Conservation (phyloP, 768 basidiomycete genomes). For the Xerocomellus amylosporus region DNA sequence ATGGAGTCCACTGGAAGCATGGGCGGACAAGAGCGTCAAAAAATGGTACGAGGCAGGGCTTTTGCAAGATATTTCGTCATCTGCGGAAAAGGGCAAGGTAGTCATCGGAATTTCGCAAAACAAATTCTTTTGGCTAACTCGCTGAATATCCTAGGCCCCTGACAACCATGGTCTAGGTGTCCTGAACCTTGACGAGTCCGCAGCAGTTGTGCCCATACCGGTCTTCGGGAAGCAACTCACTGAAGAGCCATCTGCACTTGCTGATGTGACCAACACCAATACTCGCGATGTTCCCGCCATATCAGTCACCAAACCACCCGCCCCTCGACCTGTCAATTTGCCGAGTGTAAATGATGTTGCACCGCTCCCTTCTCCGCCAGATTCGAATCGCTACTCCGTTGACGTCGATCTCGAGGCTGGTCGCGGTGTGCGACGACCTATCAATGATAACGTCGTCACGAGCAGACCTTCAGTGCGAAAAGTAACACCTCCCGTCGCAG, state of each 20-base stretch:
- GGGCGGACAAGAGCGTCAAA: constrained; percentile 85
- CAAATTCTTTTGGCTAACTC: constrained; percentile 16
- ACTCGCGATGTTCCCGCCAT: constrained; percentile 47
- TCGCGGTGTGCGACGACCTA: constrained; percentile 38
- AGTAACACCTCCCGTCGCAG: constrained; percentile 6
- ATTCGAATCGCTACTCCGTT: constrained; percentile 41
- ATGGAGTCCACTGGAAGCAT: constrained; percentile 91
- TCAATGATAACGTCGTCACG: constrained; percentile 11
- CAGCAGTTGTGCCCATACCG: constrained; percentile 62
- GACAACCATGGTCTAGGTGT: constrained; percentile 48
- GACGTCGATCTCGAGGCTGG: constrained; percentile 40
- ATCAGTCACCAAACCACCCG: constrained; percentile 67
- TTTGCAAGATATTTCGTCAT: constrained; percentile 46
- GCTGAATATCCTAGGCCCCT: constrained; percentile 32
- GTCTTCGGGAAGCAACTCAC: constrained; percentile 41
- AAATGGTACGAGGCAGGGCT: constrained; percentile 84
- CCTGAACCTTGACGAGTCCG: constrained; percentile 40
- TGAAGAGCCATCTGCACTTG: constrained; percentile 21
- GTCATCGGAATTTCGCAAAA: constrained; percentile 15
- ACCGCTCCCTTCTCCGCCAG: constrained; percentile 42
- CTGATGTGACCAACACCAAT: constrained; percentile 23
- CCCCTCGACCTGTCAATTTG: constrained; percentile 65
- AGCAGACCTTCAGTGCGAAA: constrained; percentile 12
- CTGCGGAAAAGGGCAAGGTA: constrained; percentile 49
- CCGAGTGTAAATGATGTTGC: constrained; percentile 63